Evolutionary conservation across 177 flowering plant species (phyloP), one percentile per base, ranked within the genome.

Genomic region (Tripterygium wilfordii): DNA sequence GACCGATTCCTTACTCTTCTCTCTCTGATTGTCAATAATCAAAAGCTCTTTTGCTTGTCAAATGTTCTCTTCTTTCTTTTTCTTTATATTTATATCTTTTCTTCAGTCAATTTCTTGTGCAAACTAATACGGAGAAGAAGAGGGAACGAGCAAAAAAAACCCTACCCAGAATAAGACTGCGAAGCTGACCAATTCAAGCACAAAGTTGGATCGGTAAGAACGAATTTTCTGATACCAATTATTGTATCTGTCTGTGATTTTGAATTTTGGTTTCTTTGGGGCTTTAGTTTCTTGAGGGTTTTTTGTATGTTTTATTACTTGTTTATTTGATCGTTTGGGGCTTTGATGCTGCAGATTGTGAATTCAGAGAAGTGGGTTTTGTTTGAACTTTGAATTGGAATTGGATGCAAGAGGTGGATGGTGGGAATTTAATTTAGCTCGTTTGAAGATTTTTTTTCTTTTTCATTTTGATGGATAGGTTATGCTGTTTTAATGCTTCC

Each of bases 401-500:
- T n/a, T n/a, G 41, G 17, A 20, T 36, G 10, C 29, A n/a, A 26
- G 26, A 41, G 25, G 12, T 37, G 43, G 36, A 48, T 48, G 53
- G 30, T 48, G 51, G 38, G 38, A 38, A 45, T 30, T 35, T 49
- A 53, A 44, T 35, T 45, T 30, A 33, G 32, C 5, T 1, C 1
- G 16, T 4, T 42, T 28, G 16, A 42, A 20, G 17, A 4, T 25
- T 4, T 17, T 39, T 42, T 18, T 17, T 13, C 1, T 35, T 48
- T 30, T 30, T 18, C 12, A n/a, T 0, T 35, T 48, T 30, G 25
- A 62, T 62, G 71, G 71, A 58, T 45, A 24, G 31, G 48, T 16
- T 61, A 2, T 66, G 70, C 45, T 66, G 63, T 32, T 66, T 57
- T 40, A 31, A 17, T 24, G 25, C 37, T 43, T 26, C 66, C 15